Base-by-base conservation (phyloP, 1,284 basidiomycete species). In the Tilletia setariae region DNA sequence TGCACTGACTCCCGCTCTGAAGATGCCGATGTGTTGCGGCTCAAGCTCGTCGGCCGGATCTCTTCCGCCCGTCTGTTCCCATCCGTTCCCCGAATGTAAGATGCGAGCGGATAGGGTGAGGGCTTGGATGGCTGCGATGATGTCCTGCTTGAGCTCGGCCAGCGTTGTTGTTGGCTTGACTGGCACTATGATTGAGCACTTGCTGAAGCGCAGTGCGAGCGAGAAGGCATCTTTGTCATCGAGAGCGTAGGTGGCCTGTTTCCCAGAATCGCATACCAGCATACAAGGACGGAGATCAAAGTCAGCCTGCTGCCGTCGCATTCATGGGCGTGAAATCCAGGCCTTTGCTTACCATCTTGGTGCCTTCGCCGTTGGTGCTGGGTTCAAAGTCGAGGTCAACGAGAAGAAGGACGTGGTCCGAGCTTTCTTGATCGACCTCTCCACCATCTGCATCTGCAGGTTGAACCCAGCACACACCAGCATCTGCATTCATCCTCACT, bases 81-180 rank as follows among this genome's bases (percentile, higher is more conserved):
- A 59, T 15, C 53, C 53, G 53, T 59, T 59, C 1, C n/a, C 53
- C 53, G 25, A 21, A 19, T 59, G 53, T 8, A 59, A 30, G 23
- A 59, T 30, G 11, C 49, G 8, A 23, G 23, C 53, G 1, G 53
- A 59, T 21, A 30, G 23, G 25, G 53, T 59, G 1, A 59, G 25
- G n/a, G 53, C 53, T 13, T 25, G 53, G 25, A 59, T 59, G 53
- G 53, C 53, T 23, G 16, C 53, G 53, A 59, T 11, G 8, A 59
- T 30, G 53, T 59, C 53, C 9, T 16, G 16, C 53, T 59, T 59
- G 53, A 59, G 53, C 53, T 59, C 53, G n/a, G 53, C 16, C 19
- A 59, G 23, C 19, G 53, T 21, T 8, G 53, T 59, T 6, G 53
- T 15, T 8, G 53, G 53, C 23, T 59, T 21, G 23, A 59, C 53